These are phyloP conservation scores for Massarina eburnea DNA, from an alignment of 2,329 filamentous ascomycete species.

Conservation along the genomic window DNA sequence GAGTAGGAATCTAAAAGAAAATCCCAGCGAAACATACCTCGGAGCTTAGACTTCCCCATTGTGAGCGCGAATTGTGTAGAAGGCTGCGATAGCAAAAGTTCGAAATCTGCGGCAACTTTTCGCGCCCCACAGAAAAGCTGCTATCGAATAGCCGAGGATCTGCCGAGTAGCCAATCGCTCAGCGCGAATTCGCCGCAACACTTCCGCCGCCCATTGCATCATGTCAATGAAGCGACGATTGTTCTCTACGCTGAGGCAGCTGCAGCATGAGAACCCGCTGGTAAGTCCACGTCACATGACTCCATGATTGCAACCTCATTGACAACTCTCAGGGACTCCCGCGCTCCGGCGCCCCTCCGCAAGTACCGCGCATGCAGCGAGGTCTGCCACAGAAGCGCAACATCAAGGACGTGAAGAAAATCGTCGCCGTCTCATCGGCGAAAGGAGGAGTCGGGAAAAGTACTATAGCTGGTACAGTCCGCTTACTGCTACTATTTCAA, in stretches of 20 bases:
- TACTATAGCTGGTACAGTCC: constrained; percentile 72
- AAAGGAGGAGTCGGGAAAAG: constrained; percentile 99
- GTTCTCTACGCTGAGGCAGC: constrained; percentile 55
- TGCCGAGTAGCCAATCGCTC: constrained; percentile 9
- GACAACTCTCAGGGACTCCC: constrained; percentile 70
- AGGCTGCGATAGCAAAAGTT: constrained; percentile 12
- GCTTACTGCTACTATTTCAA: neutral
- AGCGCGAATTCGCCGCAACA: constrained; percentile 17
- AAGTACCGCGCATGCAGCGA: constrained; percentile 74
- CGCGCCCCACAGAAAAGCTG: constrained; percentile 35
- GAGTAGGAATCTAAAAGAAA: fast-evolving
- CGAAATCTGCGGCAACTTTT: constrained; percentile 8
- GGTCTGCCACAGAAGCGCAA: constrained; percentile 78
- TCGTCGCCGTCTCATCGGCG: constrained; percentile 95
- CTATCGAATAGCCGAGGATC: constrained; percentile 18
- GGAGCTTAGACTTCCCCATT: constrained; percentile 36
- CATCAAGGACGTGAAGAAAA: constrained; percentile 82
- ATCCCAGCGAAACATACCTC: constrained; percentile 21
- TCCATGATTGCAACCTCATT: neutral
- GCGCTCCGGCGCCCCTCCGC: constrained; percentile 65
- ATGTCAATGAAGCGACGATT: constrained; percentile 44
- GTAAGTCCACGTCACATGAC: constrained; percentile 50
- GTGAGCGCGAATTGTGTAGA: constrained; percentile 6
- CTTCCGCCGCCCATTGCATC: constrained; percentile 17
- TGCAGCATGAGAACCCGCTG: constrained; percentile 84